Conservation (phyloP, 805 yeast species). For the Ogataea trehaloabstinens region DNA sequence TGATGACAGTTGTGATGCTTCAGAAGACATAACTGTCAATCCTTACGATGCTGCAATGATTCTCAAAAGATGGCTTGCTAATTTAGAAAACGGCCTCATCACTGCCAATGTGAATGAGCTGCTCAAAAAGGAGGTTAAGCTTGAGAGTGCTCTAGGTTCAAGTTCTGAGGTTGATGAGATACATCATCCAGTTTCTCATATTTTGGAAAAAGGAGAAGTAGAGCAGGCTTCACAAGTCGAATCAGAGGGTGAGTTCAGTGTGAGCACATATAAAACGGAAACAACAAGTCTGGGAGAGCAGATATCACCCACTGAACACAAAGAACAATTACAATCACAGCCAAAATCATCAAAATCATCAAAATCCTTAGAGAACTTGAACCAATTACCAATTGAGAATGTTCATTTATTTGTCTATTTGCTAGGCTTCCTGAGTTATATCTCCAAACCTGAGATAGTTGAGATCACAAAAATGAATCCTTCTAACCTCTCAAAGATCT, state of each 20-base stretch:
- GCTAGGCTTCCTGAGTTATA: constrained; percentile 24
- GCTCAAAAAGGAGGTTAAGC: constrained; percentile 18
- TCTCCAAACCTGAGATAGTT: constrained; percentile 22
- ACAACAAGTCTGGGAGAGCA: constrained; percentile 1
- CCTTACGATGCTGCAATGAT: constrained; percentile 37
- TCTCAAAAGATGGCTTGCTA: constrained; percentile 35
- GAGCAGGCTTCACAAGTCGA: constrained; percentile 9
- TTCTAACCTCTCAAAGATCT: constrained; percentile 36
- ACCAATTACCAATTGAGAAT: constrained; percentile 28
- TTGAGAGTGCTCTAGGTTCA: neutral
- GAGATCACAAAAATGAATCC: constrained; percentile 36
- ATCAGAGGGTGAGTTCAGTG: constrained; percentile 12
- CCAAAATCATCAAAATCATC: neutral
- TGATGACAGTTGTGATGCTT: constrained; percentile 12
- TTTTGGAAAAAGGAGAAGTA: neutral
- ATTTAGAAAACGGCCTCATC: constrained; percentile 30
- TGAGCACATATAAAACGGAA: constrained; percentile 8
- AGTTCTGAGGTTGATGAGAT: constrained; percentile 7
- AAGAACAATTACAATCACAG: constrained; percentile 1
- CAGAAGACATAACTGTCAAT: constrained; percentile 18
- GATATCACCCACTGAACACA: neutral
- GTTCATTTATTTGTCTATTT: constrained; percentile 31
- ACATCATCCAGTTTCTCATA: neutral
- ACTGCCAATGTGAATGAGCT: constrained; percentile 21
- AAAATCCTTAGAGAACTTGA: constrained; percentile 9